phyloP scores from a whole-genome alignment of 2,329 filamentous ascomycete species.

The Aspergillus candidus region DNA sequence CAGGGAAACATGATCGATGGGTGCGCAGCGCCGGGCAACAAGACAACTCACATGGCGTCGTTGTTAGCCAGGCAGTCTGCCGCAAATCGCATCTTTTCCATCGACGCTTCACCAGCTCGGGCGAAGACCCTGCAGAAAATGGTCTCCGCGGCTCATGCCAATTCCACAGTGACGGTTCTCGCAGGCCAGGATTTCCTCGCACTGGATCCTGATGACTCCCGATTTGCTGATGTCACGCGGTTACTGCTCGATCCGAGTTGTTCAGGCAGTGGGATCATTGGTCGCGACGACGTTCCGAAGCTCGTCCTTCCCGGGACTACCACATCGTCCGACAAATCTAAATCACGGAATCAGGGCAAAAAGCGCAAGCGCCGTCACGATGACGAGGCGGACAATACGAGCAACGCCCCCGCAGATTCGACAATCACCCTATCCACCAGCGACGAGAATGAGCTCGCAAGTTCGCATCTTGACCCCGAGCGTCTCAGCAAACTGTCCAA shows the following conservation, averaged over 20 bases:
- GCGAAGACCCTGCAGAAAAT: conserved; percentile 76
- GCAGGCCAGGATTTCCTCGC: conserved; percentile 76
- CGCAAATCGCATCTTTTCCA: conserved; percentile 46
- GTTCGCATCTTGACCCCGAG: conserved; percentile 46
- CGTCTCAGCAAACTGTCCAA: conserved; percentile 68
- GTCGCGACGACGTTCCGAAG: conserved; percentile 70
- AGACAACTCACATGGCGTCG: conserved; percentile 87
- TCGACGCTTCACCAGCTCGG: conserved; percentile 44
- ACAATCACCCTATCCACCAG: conserved; percentile 17
- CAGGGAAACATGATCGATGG: conserved; percentile 85
- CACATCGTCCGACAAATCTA: conserved; percentile 9
- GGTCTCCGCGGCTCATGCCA: conserved; percentile 70
- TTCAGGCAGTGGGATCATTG: conserved; percentile 90
- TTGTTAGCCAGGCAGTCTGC: conserved; percentile 46
- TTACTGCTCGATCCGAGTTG: conserved; percentile 90
- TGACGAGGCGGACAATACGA: conserved; percentile 9
- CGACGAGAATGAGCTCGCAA: conserved; percentile 33
- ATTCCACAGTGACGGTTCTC: conserved; percentile 60
- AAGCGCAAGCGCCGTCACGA: conserved; percentile 39
- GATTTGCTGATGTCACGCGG: conserved; percentile 66
- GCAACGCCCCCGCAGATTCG: conserved; percentile 2
- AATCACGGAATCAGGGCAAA: conserved; percentile 22
- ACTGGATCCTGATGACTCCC: conserved; percentile 57
- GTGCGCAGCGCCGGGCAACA: conserved; percentile 93
- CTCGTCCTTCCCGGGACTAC: conserved; percentile 52